Evolutionary conservation across 2,329 filamentous ascomycete species (phyloP), one percentile per base, ranked within the genome.

Genomic region (Arthrobotrys conoides): DNA sequence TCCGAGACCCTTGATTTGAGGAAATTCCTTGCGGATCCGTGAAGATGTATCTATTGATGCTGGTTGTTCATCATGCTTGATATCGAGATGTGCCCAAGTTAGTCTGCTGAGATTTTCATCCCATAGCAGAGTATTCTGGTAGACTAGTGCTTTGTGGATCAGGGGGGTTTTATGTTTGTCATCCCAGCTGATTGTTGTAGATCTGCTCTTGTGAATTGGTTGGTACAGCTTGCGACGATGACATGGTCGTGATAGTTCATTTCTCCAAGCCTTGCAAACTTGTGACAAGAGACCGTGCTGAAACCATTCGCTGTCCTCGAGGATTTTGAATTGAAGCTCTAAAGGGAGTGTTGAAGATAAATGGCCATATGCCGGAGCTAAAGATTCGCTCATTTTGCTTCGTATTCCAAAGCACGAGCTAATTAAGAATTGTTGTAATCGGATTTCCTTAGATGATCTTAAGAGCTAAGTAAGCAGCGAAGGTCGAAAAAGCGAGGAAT

Each of bases 261-360:
- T 16, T 6, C 63, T 69, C 73, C 73, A 77, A 53, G 61, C 61
- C 22, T 57, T 71, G 61, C 73, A 77, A 22, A 77, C 73, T 30
- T 71, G 67, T 9, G 73, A 71, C 5, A 77, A 61, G 16, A 57
- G 41, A 5, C 41, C 49, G 22, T 71, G 73, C 53, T 77, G 73
- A 57, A 67, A 64, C 73, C 73, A 77, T 63, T 71, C 67, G 27
- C 59, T 67, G 12, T 44, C 51, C 27, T 67, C 61, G 33, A 77
- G 73, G 20, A 77, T 71, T n/a, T 63, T 55, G 46, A 68, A 71
- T 64, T 77, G 73, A 1, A 77, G 49, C 51, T 77, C 73, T 14
- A 71, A 9, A 1, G 73, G 73, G 12, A 77, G 59, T 22, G 38
- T 48, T 18, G 41, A 55, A 20, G 44, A 63, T 49, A 46, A 49